Evolutionary conservation across 192 early-diverging fungal species (phyloP), one percentile per base, ranked within the genome.

Genomic region (Gamsiella multidivaricata): DNA sequence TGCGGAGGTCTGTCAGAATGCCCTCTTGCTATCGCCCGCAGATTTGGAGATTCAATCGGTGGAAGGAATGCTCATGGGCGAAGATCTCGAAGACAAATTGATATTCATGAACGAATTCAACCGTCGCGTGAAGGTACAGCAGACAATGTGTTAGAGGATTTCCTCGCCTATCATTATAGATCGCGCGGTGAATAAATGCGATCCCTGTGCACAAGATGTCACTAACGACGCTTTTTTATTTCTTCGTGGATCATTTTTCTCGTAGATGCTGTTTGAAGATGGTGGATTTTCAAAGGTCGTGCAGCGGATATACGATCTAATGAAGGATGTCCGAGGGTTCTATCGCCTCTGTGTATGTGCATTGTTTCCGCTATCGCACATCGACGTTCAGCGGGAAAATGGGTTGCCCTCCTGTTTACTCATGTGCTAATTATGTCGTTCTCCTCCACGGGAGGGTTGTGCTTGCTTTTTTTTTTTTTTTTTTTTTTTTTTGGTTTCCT

Each of bases 231-330:
- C n/a, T 31, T 52, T 46, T 45, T 22, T 54, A 46, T 20, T 49
- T 45, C 20, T 17, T 20, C 47, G 33, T 42, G 12, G 46, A 36
- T 45, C 14, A 9, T 29, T 39, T 0, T 1, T 33, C 18, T 57
- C n/a, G n/a, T 70, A 88, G 87, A 43, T 37, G 18, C 49, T 87
- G 8, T 85, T 87, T 53, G 81, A 86, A 5, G 79, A 84, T 18
- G 56, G 62, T 26, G 52, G 69, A 28, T 80, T 89, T 33, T 61
- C 59, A 3, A 75, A 65, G 39, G 56, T 86, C 11, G 33, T 89
- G 22, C 81, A 85, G 34, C 81, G 83, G 34, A 85, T 88, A 2
- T 90, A 82, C 55, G 89, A 90, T 64, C 36, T 87, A 28, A 84
- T 83, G 33, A 88, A 85, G 52, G 86, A 88, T 45, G 57, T 90